phyloP scores from a whole-genome alignment of 2,329 filamentous ascomycete genomes.

The Exophiala spinifera region DNA sequence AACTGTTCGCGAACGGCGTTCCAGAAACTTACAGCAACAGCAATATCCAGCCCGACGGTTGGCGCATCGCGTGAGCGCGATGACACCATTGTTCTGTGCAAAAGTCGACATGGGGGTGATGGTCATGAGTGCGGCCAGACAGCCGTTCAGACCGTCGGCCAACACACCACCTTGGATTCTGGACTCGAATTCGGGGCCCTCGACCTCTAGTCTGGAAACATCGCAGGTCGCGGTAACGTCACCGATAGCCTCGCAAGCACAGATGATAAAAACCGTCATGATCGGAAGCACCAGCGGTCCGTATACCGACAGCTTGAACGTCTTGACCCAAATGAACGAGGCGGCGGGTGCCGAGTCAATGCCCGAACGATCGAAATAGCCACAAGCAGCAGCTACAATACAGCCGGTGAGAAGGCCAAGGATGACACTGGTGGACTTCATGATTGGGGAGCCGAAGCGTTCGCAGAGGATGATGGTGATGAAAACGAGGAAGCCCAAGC shows the following conservation, averaged over 20 bases:
- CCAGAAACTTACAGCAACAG: slow-evolving; percentile 45
- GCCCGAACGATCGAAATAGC: slow-evolving; percentile 60
- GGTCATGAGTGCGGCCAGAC: slow-evolving; percentile 62
- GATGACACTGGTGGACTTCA: slow-evolving; percentile 66
- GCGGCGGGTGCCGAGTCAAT: slow-evolving; percentile 61
- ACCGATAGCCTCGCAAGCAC: slow-evolving; percentile 66
- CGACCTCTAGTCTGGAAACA: slow-evolving; percentile 61
- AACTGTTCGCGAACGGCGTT: too few relatives aligned
- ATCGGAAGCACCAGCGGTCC: slow-evolving; percentile 64
- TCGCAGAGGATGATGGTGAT: slow-evolving; percentile 66
- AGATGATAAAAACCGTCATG: slow-evolving; percentile 57
- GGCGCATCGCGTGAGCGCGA: slow-evolving; percentile 64
- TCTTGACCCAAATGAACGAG: slow-evolving; percentile 70
- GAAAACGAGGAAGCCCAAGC: slow-evolving; percentile 66
- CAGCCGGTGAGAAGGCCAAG: slow-evolving; percentile 64
- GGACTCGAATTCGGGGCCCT: slow-evolving; percentile 63
- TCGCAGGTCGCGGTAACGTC: slow-evolving; percentile 68
- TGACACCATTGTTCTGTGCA: slow-evolving; percentile 68
- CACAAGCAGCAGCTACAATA: slow-evolving; percentile 63
- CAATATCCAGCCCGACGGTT: slow-evolving; percentile 67
- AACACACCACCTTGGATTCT: slow-evolving; percentile 67
- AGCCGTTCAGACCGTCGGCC: slow-evolving; percentile 64
- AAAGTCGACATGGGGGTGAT: slow-evolving; percentile 68
- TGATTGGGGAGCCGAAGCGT: slow-evolving; percentile 66
- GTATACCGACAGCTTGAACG: slow-evolving; percentile 64